Conservation (phyloP, 169 alveolate genomes). For the Plasmodium inui region DNA sequence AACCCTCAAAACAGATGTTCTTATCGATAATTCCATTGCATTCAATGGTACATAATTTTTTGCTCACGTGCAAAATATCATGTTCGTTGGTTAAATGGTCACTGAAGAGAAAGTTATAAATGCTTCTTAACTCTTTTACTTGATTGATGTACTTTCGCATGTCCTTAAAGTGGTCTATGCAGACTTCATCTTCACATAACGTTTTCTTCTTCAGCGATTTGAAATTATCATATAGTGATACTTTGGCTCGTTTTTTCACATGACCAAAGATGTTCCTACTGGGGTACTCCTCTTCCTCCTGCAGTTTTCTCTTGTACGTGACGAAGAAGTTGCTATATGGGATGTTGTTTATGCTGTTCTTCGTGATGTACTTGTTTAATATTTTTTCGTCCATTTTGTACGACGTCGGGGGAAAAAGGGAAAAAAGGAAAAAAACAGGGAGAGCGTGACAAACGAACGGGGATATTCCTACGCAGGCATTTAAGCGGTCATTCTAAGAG, state of each 20-base stretch:
- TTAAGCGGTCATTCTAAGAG: background rate
- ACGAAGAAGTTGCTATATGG: slow-evolving; percentile 36
- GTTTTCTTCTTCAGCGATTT: slow-evolving; percentile 19
- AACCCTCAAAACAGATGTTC: slow-evolving; percentile 9
- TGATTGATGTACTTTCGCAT: slow-evolving; percentile 53
- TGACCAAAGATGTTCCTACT: background rate
- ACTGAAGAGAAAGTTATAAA: slow-evolving; percentile 50
- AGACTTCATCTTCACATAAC: slow-evolving; percentile 60
- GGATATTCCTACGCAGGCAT: background rate
- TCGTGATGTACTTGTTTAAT: background rate
- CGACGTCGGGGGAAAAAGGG: background rate
- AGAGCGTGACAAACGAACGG: background rate
- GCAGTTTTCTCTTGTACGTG: background rate
- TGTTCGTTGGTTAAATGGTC: slow-evolving; percentile 20
- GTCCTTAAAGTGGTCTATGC: slow-evolving; percentile 75
- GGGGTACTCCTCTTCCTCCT: background rate
- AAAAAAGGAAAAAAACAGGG: background rate
- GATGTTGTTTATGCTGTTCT: slow-evolving; percentile 27
- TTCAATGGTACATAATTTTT: slow-evolving; percentile 55
- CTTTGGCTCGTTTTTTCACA: slow-evolving; percentile 8
- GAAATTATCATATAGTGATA: slow-evolving; percentile 23
- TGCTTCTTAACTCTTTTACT: slow-evolving; percentile 37
- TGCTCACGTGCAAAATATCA: slow-evolving; percentile 52
- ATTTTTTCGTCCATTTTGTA: slow-evolving; percentile 34
- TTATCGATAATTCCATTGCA: slow-evolving; percentile 5